Base-by-base conservation (phyloP, 176 grass and related monocot species). In the Dactylis glomerata region DNA sequence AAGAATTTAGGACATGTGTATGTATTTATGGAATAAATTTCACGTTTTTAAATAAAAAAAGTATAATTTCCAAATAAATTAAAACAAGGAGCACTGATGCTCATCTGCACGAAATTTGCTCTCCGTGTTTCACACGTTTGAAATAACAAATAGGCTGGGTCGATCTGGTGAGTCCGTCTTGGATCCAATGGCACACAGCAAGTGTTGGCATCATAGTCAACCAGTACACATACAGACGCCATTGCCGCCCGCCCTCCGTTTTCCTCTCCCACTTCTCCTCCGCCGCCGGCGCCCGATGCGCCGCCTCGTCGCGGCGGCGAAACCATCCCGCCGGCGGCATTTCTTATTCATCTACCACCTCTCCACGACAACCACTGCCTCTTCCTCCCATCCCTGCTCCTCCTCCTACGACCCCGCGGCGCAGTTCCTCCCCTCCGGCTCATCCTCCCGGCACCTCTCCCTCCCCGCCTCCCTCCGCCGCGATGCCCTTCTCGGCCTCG, bases 381-480 rank as follows among this genome's bases (percentile, higher is more conserved):
- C 34, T 31, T 24, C 78, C 61, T 78, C 82, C 9, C 51, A 46
- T 37, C 73, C 17, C 55, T 61, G 26, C 65, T 80, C 27, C 73
- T 50, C 50, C 79, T 52, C 50, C 50, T 88, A 82, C 76, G 87
- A 92, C 24, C 87, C 87, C 37, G 57, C 77, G 80, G 70, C 64
- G 57, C 86, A 85, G 65, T 92, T 91, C 88, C 83, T 88, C 75
- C 83, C 71, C 2, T 14, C 83, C 8, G 62, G 69, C 87, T 62
- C 46, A 41, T 44, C 81, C 55, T 83, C 32, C 52, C 69, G 82
- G 54, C 86, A 51, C 67, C 85, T 89, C 89, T 83, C 78, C 20
- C 86, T 93, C 59, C 84, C 89, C 16, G 13, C 41, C 44, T 91
- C 91, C 67, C 88, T 93, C 88, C 88, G 86, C 67, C 91, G 83